Conservation (phyloP, 345 rosid genomes). For the Populus pruinosa region DNA sequence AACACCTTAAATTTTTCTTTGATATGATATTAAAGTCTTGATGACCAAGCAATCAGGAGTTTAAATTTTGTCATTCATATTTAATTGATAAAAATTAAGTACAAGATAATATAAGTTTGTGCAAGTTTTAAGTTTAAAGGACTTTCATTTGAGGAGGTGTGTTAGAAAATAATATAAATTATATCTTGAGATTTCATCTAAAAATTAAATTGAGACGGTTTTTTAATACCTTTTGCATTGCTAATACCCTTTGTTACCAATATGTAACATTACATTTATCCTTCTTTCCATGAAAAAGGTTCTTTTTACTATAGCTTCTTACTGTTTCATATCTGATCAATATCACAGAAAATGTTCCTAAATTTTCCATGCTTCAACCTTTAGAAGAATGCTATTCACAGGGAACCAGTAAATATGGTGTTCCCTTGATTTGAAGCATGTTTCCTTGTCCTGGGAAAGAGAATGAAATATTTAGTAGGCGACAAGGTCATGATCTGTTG, state of each 20-base stretch:
- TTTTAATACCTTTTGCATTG: not conserved
- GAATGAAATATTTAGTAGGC: not conserved
- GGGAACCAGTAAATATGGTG: not conserved
- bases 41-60: no score
- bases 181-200: no score
- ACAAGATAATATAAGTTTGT: no score
- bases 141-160: no score
- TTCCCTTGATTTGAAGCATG: not conserved
- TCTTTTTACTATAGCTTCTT: not conserved
- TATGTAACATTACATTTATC: not conserved
- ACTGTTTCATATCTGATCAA: not conserved
- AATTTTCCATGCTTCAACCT: not conserved
- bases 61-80: no score
- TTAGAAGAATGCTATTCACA: not conserved
- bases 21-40: no score
- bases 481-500: not conserved
- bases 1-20: no score
- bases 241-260: not conserved
- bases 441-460: constrained; percentile 3
- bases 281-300: not conserved
- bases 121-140: no score
- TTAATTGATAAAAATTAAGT: no score
- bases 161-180: no score
- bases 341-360: not conserved
- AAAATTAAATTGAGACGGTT: no score